These are phyloP conservation scores for Boletus barrowsii DNA, from an alignment of 768 basidiomycete genomes.

Conservation along the genomic window DNA sequence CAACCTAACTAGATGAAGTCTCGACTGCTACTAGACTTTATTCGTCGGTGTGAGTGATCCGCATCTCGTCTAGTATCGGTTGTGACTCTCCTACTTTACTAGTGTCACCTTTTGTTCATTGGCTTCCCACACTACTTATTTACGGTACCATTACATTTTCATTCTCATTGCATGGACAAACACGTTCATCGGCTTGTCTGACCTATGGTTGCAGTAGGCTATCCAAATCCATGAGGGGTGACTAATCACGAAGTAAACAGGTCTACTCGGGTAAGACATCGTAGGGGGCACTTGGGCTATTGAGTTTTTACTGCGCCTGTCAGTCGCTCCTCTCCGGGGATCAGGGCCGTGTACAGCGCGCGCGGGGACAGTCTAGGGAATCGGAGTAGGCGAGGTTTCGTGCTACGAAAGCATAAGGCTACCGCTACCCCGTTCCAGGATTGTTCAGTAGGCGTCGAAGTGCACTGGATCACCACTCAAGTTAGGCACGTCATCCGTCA, in stretches of 20 bases:
- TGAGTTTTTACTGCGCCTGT: too few species aligned
- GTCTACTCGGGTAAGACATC: neutral
- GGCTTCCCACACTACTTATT: neutral
- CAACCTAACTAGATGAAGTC: conserved; percentile 17
- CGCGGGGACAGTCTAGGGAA: too few species aligned
- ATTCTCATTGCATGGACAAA: neutral
- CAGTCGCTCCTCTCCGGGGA: too few species aligned
- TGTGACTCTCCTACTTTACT: neutral
- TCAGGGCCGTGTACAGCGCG: too few species aligned
- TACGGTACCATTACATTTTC: neutral
- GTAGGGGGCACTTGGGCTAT: too few species aligned
- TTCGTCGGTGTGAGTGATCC: neutral
- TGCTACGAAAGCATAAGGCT: too few species aligned
- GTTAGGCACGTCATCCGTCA: too few species aligned
- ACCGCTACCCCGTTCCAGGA: too few species aligned
- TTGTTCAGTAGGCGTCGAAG: too few species aligned
- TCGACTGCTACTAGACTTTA: neutral
- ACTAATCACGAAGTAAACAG: neutral
- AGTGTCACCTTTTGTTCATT: neutral
- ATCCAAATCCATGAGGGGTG: neutral
- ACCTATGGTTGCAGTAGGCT: neutral
- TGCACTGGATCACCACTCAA: too few species aligned
- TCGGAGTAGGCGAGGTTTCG: too few species aligned
- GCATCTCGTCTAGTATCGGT: neutral
- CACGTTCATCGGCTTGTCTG: neutral